Evolutionary conservation across 2,329 filamentous ascomycete species (phyloP).

Genomic region (Penicillium sp.): DNA sequence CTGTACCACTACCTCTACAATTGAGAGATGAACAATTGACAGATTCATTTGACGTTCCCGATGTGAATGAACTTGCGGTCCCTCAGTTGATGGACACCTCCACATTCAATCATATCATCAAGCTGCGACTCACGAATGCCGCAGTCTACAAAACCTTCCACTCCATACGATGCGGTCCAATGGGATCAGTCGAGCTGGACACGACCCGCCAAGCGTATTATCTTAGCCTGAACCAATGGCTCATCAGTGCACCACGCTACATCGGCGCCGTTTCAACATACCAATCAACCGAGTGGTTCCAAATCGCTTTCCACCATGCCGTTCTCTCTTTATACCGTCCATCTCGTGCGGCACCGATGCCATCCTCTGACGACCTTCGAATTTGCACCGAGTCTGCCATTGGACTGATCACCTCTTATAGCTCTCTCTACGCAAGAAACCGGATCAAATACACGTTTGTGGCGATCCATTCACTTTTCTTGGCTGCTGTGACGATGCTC

Average conservation of each 20-base stretch:
- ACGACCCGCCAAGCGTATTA: background rate
- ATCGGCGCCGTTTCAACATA: conserved; percentile 21
- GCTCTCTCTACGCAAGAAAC: conserved; percentile 28
- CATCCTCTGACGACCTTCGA: background rate
- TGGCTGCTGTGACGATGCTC: conserved; percentile 32
- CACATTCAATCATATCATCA: conserved; percentile 28
- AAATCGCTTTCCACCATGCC: conserved; percentile 30
- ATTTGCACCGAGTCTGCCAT: background rate
- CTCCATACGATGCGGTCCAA: conserved; percentile 5
- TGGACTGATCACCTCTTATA: background rate
- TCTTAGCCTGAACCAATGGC: conserved; percentile 21
- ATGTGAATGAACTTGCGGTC: background rate
- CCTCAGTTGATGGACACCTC: conserved; percentile 16
- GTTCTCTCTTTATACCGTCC: conserved; percentile 26
- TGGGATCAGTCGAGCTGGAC: too few species aligned
- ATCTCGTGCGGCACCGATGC: conserved; percentile 20
- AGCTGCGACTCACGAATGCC: conserved; percentile 26
- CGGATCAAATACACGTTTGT: conserved; percentile 31
- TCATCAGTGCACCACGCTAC: conserved; percentile 26
- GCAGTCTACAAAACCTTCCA: conserved; percentile 23
- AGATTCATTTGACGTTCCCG: background rate
- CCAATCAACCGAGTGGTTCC: conserved; percentile 31
- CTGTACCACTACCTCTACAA: conserved; percentile 19
- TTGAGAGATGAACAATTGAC: conserved; percentile 17
- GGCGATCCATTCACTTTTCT: conserved; percentile 28